A percentile compares a stretch with the other conserved stretches of the same genome.
Evolutionary conservation across 345 rosid species (phyloP).

Genomic region (Moricandia moricandioides): DNA sequence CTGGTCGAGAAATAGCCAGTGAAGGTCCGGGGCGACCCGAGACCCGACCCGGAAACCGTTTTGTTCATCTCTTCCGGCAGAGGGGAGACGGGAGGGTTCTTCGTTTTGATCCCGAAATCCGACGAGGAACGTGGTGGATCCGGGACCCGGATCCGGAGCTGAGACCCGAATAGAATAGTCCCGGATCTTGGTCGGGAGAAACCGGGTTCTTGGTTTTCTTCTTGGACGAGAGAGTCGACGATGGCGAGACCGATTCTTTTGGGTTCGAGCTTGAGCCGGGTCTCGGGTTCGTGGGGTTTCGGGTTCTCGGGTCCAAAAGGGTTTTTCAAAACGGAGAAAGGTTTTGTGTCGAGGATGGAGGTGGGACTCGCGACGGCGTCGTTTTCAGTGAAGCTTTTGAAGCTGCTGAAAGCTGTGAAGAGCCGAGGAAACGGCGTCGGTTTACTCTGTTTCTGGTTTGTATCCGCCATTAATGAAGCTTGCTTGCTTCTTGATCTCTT

Average conservation of each 20-base stretch:
- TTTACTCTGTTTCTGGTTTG: conserved; percentile 44
- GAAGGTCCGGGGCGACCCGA: conserved; percentile 41
- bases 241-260: conserved; percentile 68
- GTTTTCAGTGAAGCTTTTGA: conserved; percentile 49
- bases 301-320: conserved; percentile 55
- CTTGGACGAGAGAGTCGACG: conserved; percentile 57
- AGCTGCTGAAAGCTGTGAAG: conserved; percentile 52
- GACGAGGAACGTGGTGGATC: conserved; percentile 56
- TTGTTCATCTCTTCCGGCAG: background rate
- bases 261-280: conserved; percentile 52
- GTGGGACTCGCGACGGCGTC: conserved; percentile 74
- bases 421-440: conserved; percentile 62
- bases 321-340: conserved; percentile 61
- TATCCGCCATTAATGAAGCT: conserved; percentile 53
- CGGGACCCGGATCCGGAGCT: conserved; percentile 76
- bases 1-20: conserved; percentile 50
- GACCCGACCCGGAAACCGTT: conserved; percentile 35
- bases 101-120: conserved; percentile 71
- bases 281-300: conserved; percentile 42
- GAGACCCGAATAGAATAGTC: conserved; percentile 71
- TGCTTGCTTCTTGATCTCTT: conserved; percentile 48
- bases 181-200: conserved; percentile 52
- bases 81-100: conserved; percentile 40
- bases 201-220: conserved; percentile 31
- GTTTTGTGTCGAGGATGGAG: conserved; percentile 77